phyloP scores from a whole-genome alignment of 176 grass and related monocot species.

The Cenchrus purpureus region DNA sequence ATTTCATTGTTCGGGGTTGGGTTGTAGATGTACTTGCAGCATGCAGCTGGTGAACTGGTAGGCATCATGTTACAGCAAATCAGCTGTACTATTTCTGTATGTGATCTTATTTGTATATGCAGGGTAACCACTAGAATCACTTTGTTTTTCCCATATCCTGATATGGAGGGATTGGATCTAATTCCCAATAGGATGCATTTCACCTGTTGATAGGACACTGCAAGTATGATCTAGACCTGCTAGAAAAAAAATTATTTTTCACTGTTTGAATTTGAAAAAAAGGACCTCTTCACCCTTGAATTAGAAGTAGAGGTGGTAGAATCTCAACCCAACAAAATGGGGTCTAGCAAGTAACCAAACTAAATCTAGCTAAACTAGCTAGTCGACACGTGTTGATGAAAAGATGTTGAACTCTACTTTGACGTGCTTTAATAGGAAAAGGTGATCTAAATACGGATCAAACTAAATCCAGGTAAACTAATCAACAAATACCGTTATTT shows the following conservation, averaged over 20 bases:
- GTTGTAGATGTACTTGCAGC: no score
- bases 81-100: no score
- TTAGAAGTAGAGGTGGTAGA: neutral
- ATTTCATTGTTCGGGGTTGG: no score
- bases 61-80: no score
- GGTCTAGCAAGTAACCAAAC: neutral
- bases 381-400: neutral
- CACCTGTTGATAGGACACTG: neutral
- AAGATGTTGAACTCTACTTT: neutral
- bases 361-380: neutral
- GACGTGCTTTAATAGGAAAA: neutral
- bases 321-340: neutral
- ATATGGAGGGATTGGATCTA: neutral
- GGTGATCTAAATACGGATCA: neutral
- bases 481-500: neutral
- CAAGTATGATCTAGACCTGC: neutral
- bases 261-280: neutral
- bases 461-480: neutral
- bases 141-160: neutral
- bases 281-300: neutral
- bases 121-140: neutral
- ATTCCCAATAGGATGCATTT: neutral
- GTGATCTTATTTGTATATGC: neutral
- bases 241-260: neutral
- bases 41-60: no score